Conservation (phyloP, 2,329 filamentous ascomycete genomes). For the Penicillium sp. region DNA sequence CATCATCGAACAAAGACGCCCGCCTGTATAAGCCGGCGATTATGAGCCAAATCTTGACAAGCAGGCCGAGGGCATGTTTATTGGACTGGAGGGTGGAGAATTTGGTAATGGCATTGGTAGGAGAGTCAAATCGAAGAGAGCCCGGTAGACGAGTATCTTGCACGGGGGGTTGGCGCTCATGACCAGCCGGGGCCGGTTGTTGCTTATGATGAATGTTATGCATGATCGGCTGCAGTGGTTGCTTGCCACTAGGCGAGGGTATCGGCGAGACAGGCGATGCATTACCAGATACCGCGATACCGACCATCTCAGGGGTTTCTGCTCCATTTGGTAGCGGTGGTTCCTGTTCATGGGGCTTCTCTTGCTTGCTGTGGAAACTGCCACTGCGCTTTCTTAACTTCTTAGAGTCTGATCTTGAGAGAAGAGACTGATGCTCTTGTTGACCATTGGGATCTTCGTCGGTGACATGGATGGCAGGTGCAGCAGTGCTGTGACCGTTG, state of each 20-base stretch:
- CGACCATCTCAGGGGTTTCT: constrained; percentile 30
- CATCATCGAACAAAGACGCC: constrained; percentile 78
- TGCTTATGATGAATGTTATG: constrained; percentile 45
- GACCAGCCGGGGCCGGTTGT: constrained; percentile 40
- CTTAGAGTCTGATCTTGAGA: constrained; percentile 38
- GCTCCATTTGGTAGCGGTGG: constrained; percentile 29
- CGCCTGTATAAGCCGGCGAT: constrained; percentile 87
- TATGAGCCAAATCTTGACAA: constrained; percentile 86
- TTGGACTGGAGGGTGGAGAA: constrained; percentile 57
- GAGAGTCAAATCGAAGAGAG: constrained; percentile 43
- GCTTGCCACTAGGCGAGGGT: constrained; percentile 34
- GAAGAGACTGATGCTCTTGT: constrained; percentile 24
- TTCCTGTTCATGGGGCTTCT: constrained; percentile 27
- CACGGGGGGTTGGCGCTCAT: constrained; percentile 48
- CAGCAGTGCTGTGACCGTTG: constrained; percentile 31
- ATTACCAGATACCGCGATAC: constrained; percentile 34
- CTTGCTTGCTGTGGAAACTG: constrained; percentile 34
- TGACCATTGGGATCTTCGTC: constrained; percentile 57
- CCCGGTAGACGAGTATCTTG: constrained; percentile 46
- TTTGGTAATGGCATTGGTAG: constrained; percentile 49
- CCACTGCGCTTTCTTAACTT: constrained; percentile 39
- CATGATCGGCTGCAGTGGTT: constrained; percentile 36
- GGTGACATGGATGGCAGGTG: constrained; percentile 78
- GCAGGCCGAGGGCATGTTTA: constrained; percentile 59
- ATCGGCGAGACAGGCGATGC: constrained; percentile 19